phyloP scores from a whole-genome alignment of 108 stramenopile species.

The Pseudonitzschia delicatissima region DNA sequence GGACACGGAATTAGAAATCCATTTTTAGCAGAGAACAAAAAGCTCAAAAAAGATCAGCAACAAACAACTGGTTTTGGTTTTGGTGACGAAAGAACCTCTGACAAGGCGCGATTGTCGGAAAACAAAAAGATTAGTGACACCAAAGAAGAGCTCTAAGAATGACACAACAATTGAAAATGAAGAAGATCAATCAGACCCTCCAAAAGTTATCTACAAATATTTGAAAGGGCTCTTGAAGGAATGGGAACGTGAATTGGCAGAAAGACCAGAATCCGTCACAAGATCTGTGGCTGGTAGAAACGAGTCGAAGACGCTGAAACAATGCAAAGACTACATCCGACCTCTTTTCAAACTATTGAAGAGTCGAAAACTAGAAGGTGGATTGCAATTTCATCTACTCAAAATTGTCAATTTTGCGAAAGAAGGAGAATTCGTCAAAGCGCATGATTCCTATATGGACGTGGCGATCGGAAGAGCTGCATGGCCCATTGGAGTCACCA shows the following conservation, averaged over 20 bases:
- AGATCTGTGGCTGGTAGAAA: conserved; percentile 69
- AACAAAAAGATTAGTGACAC: not conserved
- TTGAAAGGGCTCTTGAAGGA: conserved; percentile 81
- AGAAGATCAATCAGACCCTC: conserved; percentile 42
- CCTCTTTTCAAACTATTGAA: conserved; percentile 86
- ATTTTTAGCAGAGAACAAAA: conserved; percentile 53
- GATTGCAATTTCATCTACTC: conserved; percentile 57
- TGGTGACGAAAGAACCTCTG: not conserved
- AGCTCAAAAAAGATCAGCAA: not conserved
- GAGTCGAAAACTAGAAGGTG: conserved; percentile 50
- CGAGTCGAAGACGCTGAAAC: conserved; percentile 91
- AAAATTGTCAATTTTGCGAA: conserved; percentile 85
- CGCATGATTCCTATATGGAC: conserved; percentile 92
- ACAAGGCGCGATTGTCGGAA: not conserved
- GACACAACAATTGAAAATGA: conserved; percentile 8
- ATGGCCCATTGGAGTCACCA: conserved; percentile 99
- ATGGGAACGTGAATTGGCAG: conserved; percentile 85
- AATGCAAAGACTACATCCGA: conserved; percentile 96
- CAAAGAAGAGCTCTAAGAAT: not conserved
- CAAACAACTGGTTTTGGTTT: not conserved
- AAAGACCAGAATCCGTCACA: conserved; percentile 58
- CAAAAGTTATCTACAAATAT: conserved; percentile 72
- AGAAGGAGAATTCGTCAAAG: conserved; percentile 92
- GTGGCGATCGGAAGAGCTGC: conserved; percentile 95
- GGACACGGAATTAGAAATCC: conserved; percentile 78